phyloP scores from a whole-genome alignment of 495 filamentous ascomycete species.

The Aspergillus heteromorphus region DNA sequence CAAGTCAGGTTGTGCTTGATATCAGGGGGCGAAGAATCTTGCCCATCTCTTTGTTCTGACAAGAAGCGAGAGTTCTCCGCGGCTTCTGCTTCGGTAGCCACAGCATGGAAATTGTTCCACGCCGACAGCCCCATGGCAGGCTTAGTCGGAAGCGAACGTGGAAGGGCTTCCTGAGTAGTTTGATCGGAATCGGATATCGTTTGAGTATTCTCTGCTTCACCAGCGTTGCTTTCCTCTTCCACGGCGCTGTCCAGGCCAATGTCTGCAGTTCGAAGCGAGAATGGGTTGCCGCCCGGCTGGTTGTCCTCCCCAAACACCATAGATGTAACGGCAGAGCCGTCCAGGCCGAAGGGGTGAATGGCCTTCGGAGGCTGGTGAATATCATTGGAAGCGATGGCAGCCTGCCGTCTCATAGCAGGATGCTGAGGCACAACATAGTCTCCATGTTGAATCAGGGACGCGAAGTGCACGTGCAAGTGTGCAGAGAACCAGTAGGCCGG shows the following conservation, averaged over 20 bases:
- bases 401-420: not conserved
- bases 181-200: not conserved
- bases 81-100: slow-evolving; percentile 24
- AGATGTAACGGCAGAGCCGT: slow-evolving; percentile 12
- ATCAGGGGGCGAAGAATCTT: not conserved
- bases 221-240: not conserved
- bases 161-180: not conserved
- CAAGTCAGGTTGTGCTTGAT: slow-evolving; percentile 23
- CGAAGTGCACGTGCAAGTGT: slow-evolving; percentile 82
- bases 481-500: slow-evolving; percentile 92
- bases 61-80: slow-evolving; percentile 21
- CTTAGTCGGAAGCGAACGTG: not conserved
- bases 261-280: not conserved
- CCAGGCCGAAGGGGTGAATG: slow-evolving; percentile 14
- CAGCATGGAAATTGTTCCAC: slow-evolving; percentile 32
- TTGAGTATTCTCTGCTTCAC: not conserved
- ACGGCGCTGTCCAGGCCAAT: not conserved
- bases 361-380: not conserved
- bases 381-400: not conserved
- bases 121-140: slow-evolving; percentile 12
- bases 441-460: slow-evolving; percentile 64
- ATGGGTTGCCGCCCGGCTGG: not conserved
- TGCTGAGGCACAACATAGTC: slow-evolving; percentile 16
- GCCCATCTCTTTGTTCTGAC: slow-evolving; percentile 8
- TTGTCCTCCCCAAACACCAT: slow-evolving; percentile 1